Evolutionary conservation across 1,284 basidiomycete species (phyloP), one percentile per base, ranked within the genome.

Genomic region (Uromyces viciae-fabae): DNA sequence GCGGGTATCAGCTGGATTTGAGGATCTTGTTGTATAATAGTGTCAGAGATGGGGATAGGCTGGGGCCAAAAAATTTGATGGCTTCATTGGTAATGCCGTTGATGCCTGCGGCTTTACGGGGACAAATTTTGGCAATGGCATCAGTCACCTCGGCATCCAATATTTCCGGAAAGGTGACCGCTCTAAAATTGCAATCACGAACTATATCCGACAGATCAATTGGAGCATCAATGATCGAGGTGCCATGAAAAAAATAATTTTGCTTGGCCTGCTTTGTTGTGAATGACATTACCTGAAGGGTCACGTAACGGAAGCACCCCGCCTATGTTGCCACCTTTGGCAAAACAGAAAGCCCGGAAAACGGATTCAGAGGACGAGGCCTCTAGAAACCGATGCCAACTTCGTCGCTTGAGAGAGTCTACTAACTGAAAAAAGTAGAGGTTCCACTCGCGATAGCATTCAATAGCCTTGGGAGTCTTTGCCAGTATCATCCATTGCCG

Each of bases 401-500:
- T 33, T 31, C 3, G 19, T 19, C 7, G 9, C 43, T 75, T 75
- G 15, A 60, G 33, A 33, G 17, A 22, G 3, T 15, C 7, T 15
- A 75, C 73, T 43, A 58, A 9, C 22, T 28, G 3, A 25, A 36
- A n/a, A 25, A 75, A 75, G 40, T 28, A 46, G 7, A 38, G 11
- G 15, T 75, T 52, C 73, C 73, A 75, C 19, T 75, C 22, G 7
- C 25, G 4, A 56, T 76, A 76, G 38, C 75, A 76, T 1, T 46
- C 15, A 1, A 14, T 42, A 31, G 75, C 56, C 25, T 76, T 43
- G 3, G 15, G 22, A 7, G 60, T 64, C 40, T 52, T 62, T 25
- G 58, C 40, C 22, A 64, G 22, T 17, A 64, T 42, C 58, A 76
- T 64, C 75, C 75, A 76, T 46, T 36, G 56, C 9, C 75, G 36